Conservation (phyloP, 2,329 filamentous ascomycete genomes). For the Nectriaceae sp. region DNA sequence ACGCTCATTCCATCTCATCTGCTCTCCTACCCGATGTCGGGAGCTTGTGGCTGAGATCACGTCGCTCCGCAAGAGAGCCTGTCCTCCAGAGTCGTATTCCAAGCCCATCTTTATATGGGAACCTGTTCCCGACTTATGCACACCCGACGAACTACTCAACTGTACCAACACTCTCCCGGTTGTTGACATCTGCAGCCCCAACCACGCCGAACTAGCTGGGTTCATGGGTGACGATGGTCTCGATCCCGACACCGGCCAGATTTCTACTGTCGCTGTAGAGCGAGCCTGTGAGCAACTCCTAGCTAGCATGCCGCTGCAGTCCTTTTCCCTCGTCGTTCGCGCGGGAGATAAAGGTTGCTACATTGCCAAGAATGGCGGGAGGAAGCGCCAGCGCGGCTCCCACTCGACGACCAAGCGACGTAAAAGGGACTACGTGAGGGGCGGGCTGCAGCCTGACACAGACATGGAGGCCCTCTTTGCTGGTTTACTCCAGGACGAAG, state of each 20-base stretch:
- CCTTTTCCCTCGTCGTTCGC: conserved; percentile 68
- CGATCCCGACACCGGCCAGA: conserved; percentile 55
- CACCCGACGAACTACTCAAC: conserved; percentile 65
- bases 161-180: conserved; percentile 64
- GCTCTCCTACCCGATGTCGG: conserved; percentile 75
- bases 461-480: conserved; percentile 66
- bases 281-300: conserved; percentile 63
- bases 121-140: conserved; percentile 87
- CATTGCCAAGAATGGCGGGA: conserved; percentile 58
- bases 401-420: conserved; percentile 33
- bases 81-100: conserved; percentile 37
- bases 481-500: conserved; percentile 55
- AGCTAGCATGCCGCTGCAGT: conserved; percentile 64
- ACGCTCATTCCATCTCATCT: conserved; percentile 85
- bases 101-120: conserved; percentile 89
- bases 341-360: conserved; percentile 74
- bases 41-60: conserved; percentile 74
- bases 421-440: conserved; percentile 49
- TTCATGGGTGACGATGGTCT: conserved; percentile 71
- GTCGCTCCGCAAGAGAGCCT: conserved; percentile 50
- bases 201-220: conserved; percentile 83
- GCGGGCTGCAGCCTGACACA: conserved; percentile 58
- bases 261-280: conserved; percentile 56
- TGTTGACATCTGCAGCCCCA: conserved; percentile 71
- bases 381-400: conserved; percentile 41